A percentile compares a stretch with the other conserved stretches of the same genome.
Evolutionary conservation across 2,329 filamentous ascomycete species (phyloP).

Genomic region (Drechmeria coniospora): DNA sequence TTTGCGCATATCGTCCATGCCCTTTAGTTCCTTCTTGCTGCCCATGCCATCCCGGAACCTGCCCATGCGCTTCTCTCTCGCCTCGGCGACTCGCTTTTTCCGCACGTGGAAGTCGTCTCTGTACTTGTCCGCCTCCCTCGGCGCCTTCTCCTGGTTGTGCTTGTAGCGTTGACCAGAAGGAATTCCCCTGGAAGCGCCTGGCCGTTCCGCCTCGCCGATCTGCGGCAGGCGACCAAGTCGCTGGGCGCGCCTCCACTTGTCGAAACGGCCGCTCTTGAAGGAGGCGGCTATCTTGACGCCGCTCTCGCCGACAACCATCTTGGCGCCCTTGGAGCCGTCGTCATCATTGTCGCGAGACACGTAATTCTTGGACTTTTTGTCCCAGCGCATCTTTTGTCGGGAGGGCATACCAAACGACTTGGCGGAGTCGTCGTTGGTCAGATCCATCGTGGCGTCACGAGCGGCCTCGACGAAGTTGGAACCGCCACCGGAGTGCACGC

Average conservation of each 20-base stretch:
- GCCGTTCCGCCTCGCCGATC: constrained; percentile 65
- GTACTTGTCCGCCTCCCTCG: constrained; percentile 85
- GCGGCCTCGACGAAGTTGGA: constrained; percentile 78
- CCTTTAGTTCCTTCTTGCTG: constrained; percentile 65
- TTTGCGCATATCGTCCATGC: constrained; percentile 71
- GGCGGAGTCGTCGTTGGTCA: constrained; percentile 72
- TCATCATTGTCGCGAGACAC: constrained; percentile 85
- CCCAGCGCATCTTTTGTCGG: constrained; percentile 75
- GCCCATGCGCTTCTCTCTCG: constrained; percentile 69
- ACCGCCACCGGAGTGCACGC: constrained; percentile 65
- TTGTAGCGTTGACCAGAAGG: constrained; percentile 45
- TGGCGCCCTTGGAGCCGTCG: constrained; percentile 61
- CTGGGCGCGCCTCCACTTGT: constrained; percentile 79
- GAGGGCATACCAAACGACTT: constrained; percentile 66
- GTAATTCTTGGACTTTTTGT: constrained; percentile 93
- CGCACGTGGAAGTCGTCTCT: constrained; percentile 79
- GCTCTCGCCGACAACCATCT: constrained; percentile 73
- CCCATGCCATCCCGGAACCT: constrained; percentile 58
- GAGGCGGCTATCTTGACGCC: constrained; percentile 91
- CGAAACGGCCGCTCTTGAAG: constrained; percentile 88
- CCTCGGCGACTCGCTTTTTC: constrained; percentile 80
- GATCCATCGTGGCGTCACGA: constrained; percentile 79
- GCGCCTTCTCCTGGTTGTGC: constrained; percentile 76
- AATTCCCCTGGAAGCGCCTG: constrained; percentile 10
- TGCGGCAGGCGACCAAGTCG: constrained; percentile 63